These are phyloP conservation scores for Backusella macrospora DNA, from an alignment of 192 early-diverging fungal genomes.

Conservation along the genomic window DNA sequence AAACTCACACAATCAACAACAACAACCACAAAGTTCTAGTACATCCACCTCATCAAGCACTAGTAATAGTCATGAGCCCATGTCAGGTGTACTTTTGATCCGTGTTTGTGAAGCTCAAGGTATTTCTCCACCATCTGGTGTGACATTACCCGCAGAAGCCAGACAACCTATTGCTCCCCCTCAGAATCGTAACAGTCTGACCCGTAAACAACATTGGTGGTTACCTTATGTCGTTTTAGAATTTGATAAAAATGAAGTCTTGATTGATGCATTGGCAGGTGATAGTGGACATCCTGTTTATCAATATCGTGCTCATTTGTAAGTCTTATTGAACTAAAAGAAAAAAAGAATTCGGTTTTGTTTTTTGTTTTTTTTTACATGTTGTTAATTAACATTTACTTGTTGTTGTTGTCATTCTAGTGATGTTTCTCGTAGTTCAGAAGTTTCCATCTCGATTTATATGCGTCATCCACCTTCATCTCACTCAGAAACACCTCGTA, in stretches of 20 bases:
- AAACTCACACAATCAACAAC: neutral
- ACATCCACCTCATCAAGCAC: constrained; percentile 19
- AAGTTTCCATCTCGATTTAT: constrained; percentile 62
- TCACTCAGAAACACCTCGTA: constrained; percentile 40
- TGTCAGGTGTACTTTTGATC: constrained; percentile 75
- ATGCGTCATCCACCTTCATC: constrained; percentile 53
- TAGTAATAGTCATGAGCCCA: constrained; percentile 30
- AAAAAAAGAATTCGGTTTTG: neutral
- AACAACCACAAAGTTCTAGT: constrained; percentile 3
- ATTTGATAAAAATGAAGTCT: constrained; percentile 94
- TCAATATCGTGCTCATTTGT: constrained; percentile 81
- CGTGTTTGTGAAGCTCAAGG: constrained; percentile 81
- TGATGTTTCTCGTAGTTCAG: constrained; percentile 64
- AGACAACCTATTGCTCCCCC: constrained; percentile 54
- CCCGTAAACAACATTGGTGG: constrained; percentile 59
- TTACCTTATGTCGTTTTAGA: constrained; percentile 89
- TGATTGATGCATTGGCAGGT: constrained; percentile 80
- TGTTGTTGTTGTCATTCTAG: constrained; percentile 33
- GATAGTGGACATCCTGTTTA: constrained; percentile 75
- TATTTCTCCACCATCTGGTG: constrained; percentile 68
- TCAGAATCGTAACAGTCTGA: constrained; percentile 58
- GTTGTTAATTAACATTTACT: too few species aligned
- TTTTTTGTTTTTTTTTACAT: too few species aligned
- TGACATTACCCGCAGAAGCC: constrained; percentile 49
- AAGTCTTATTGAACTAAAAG: constrained; percentile 31